Base-by-base conservation (phyloP, 148 eudicot genomes). In the Vaccinium macrocarpon region DNA sequence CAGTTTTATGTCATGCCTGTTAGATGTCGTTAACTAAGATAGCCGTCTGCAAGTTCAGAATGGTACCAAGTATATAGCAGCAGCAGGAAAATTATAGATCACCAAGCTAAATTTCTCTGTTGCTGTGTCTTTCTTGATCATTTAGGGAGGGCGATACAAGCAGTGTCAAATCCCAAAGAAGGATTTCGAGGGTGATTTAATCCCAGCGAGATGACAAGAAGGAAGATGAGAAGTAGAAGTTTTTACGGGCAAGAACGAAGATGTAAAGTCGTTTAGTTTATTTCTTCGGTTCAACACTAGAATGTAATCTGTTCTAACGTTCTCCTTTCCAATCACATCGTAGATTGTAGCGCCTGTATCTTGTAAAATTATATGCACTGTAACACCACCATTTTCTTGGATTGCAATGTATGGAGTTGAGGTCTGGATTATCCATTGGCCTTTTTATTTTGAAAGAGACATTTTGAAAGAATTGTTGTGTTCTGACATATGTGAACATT, bases 61-160 rank as follows among this genome's bases (percentile, higher is more conserved):
- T 23, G 71, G 32, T 64, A 8, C 32, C 35, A 32, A 32, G 35
- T 32, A 32, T 32, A 32, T 32, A 32, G 35, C 35, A 32, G 35
- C 2, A 32, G 35, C 35, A 32, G 35, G 71, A 25, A 64, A 64
- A 64, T 64, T 12, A 10, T 66, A 66, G 8, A 25, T 25, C 72
- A 66, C 35, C 38, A 25, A 66, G 38, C 14, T 66, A 66, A 66
- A 23, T 66, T 25, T 66, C 15, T 66, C 32, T 66, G 0, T 1
- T 12, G 29, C 10, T 78, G n/a, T 52, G 13, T 51, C 52, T 84
- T 73, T 85, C 23, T 53, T 51, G 78, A 64, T 82, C 49, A 46
- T 85, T 81, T 51, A 85, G 87, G 87, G 84, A 82, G 84, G 48
- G 15, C 84, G 76, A 66, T 35, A 8, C 53, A 85, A 85, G 82